phyloP scores from a whole-genome alignment of 805 yeast species.

The Saitoella complicata region DNA sequence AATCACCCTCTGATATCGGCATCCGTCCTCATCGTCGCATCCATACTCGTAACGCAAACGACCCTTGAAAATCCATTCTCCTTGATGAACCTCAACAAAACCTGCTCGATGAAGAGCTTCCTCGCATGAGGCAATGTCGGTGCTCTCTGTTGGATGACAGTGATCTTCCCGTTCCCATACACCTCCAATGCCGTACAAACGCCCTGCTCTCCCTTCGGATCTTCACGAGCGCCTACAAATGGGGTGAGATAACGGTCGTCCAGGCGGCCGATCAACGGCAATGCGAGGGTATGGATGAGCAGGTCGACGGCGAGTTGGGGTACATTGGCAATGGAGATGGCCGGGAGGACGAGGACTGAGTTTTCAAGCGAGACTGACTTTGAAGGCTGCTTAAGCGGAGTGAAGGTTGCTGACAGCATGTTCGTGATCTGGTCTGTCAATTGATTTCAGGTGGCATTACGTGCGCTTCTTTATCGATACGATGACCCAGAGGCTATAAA shows the following conservation, averaged over 20 bases:
- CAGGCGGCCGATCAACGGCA: conserved; percentile 36
- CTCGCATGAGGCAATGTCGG: conserved; percentile 61
- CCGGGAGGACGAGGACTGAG: conserved; percentile 39
- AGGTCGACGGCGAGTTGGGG: conserved; percentile 73
- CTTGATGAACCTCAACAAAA: conserved; percentile 34
- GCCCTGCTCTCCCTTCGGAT: conserved; percentile 16
- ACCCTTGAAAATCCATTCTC: conserved; percentile 29
- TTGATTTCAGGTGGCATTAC: no score
- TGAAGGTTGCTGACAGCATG: no score
- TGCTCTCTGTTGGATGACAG: conserved; percentile 66
- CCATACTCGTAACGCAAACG: conserved; percentile 54
- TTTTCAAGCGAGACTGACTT: not conserved
- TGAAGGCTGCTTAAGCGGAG: no score
- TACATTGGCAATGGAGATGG: conserved; percentile 75
- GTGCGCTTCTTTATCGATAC: no score
- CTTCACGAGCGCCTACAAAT: no score
- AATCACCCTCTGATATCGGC: conserved; percentile 5
- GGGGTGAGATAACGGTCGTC: conserved; percentile 26
- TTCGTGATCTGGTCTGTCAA: no score
- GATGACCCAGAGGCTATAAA: no score
- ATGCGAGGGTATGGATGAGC: conserved; percentile 44
- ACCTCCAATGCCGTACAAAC: conserved; percentile 53
- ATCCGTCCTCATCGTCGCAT: conserved; percentile 25
- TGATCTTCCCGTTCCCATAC: conserved; percentile 29
- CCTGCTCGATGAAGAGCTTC: conserved; percentile 33